phyloP scores from a whole-genome alignment of 257 asterid species.

The Fraxinus cuspidata region DNA sequence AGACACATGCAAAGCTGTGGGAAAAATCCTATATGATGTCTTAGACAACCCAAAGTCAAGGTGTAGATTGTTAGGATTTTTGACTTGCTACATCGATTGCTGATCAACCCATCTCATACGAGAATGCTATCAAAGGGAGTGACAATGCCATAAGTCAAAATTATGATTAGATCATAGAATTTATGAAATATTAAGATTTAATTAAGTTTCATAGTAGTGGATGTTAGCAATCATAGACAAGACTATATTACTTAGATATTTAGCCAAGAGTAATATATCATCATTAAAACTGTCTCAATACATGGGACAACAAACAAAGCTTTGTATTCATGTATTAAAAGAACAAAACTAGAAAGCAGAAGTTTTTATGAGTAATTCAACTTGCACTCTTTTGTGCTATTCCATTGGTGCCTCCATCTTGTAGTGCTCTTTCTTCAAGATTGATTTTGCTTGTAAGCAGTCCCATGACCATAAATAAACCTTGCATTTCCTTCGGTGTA shows the following conservation, averaged over 20 bases:
- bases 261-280: not conserved
- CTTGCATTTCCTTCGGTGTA: conserved; percentile 85
- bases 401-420: too few species aligned
- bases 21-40: too few species aligned
- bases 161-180: too few species aligned
- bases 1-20: too few species aligned
- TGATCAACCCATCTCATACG: too few species aligned
- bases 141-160: too few species aligned
- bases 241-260: not conserved
- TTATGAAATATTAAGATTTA: not conserved
- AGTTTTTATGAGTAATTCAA: not conserved
- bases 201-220: not conserved
- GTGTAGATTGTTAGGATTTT: too few species aligned
- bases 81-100: too few species aligned
- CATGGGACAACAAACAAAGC: conserved; percentile 5
- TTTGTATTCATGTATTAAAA: conserved; percentile 32
- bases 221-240: not conserved
- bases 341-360: conserved; percentile 21
- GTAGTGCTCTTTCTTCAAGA: conserved; percentile 22
- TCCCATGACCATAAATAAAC: conserved; percentile 88
- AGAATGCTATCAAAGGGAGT: too few species aligned
- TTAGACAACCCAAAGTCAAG: too few species aligned
- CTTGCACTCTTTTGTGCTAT: not conserved
- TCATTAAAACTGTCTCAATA: not conserved
- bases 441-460: conserved; percentile 48